Evolutionary conservation across 148 eudicot genomes (phyloP), one percentile per base, ranked within the genome.

Genomic region (Amaranthus cruentus): DNA sequence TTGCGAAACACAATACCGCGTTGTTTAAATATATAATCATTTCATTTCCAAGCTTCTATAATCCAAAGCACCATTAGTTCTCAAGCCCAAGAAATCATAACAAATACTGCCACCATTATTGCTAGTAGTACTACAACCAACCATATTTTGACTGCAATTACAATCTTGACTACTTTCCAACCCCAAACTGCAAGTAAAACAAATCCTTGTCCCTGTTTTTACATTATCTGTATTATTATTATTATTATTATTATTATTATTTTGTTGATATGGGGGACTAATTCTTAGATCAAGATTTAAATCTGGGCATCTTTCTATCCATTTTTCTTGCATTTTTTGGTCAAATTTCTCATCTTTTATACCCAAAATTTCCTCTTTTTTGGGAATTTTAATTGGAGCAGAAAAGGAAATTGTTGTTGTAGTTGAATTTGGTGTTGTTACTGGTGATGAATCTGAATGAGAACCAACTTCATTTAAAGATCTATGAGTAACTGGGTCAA

Each of bases 21-120:
- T 65, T 46, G 14, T 65, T 65, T 44, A 3, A 12, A 44, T 3
- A 7, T 48, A 4, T 11, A 14, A 75, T 73, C 77, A 92, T 67
- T 85, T 92, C 96, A 90, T 90, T 74, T 92, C 91, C 87, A 90
- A 84, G 68, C 90, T 83, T 84, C 96, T 90, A 50, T 76, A 90
- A 65, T 92, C 96, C 84, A 88, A 81, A 64, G 78, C 84, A 73
- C 74, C 86, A 81, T 65, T 82, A 58, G 66, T 73, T 75, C 89
- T 90, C 82, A 92, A 77, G 55, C 97, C 91, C 71, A 88, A 81
- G 79, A 93, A 90, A 72, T 88, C 93, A 83, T 86, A 87, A 43
- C 91, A 89, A 73, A 71, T 59, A 46, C 54, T 66, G 77, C 63
- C 78, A 74, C 75, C 82, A 74, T 76, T 81, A 51, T 76, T 82